Evolutionary conservation across 176 grass and related monocot genomes (phyloP), one percentile per base, ranked within the genome.

Genomic region (Puccinellia tenuiflora): DNA sequence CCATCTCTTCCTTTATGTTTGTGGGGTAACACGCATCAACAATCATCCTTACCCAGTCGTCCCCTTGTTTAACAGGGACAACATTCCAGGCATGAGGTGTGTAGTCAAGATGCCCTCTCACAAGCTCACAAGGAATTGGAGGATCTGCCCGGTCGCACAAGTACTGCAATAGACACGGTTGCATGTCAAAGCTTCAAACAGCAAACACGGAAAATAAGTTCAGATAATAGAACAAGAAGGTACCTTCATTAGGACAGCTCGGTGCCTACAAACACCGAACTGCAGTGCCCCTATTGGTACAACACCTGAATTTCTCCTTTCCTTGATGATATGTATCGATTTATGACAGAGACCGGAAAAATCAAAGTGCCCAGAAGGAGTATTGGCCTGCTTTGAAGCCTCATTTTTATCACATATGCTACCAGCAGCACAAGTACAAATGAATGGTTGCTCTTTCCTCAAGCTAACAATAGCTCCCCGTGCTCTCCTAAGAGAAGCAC

Each of bases 191-290:
- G 52, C 21, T 29, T 85, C 56, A 77, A 88, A 64, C 11, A 26
- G 37, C 11, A 79, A 83, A 67, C 13, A 79, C n/a, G 57, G 5
- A 79, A 60, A 22, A 9, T 13, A 70, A 84, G 17, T 57, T 79
- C 18, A 25, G 42, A 80, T 38, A 39, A 53, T 35, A 17, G 16
- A 84, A 67, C 77, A 70, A 33, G 15, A 45, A 48, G 12, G 40
- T 87, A 96, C 96, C 96, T 99, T 99, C 96, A 99, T 93, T 79
- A 99, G 73, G 71, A 96, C 93, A 83, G 96, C 93, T 90, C 96
- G 87, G 77, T 99, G 96, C 83, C 96, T 89, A 90, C 96, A 99
- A 80, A 99, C 89, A 90, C 96, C 96, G 8, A 99, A 89, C 59
- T 87, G 91, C 53, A 99, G 69, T 55, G 82, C 80, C 46, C 96